phyloP scores from a whole-genome alignment of 1,284 basidiomycete genomes.

The Sporisorium exsertum region DNA sequence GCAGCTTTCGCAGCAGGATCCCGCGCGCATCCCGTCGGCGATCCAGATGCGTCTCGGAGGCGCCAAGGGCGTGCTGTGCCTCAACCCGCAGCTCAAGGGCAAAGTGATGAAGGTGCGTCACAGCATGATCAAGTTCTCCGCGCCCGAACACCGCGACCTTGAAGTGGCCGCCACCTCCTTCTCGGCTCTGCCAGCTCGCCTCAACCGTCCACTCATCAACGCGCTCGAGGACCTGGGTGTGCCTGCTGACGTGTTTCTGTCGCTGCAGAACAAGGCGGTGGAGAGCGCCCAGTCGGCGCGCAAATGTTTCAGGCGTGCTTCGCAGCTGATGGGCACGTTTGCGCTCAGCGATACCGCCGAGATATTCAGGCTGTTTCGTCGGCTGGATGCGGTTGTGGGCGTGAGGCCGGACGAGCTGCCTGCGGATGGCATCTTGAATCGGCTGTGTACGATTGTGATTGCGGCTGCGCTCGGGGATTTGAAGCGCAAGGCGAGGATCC shows the following conservation, averaged over 20 bases:
- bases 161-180: constrained; percentile 37
- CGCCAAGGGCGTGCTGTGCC: constrained; percentile 37
- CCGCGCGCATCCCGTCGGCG: constrained; percentile 26
- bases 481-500: constrained; percentile 41
- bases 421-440: constrained; percentile 20
- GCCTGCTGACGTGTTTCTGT: constrained; percentile 6
- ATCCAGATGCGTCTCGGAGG: constrained; percentile 36
- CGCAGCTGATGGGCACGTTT: constrained; percentile 28
- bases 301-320: constrained; percentile 20
- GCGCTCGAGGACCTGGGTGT: constrained; percentile 42
- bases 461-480: constrained; percentile 37
- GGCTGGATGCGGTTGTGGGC: constrained; percentile 17
- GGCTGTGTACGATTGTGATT: constrained; percentile 31
- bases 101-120: constrained; percentile 27
- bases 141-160: constrained; percentile 27
- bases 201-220: constrained; percentile 44
- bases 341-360: constrained; percentile 30
- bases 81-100: constrained; percentile 26
- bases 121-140: constrained; percentile 41
- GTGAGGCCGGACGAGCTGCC: constrained; percentile 20
- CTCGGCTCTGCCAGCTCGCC: constrained; percentile 22
- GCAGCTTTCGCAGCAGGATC: constrained; percentile 16
- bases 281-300: constrained; percentile 20
- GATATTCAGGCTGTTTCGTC: constrained; percentile 21
- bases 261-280: constrained; percentile 27